Percentiles rank a stretch among this genome's conserved stretches.
phyloP scores from a whole-genome alignment of 1,284 basidiomycete species.

The Xerocomus minutiporus region DNA sequence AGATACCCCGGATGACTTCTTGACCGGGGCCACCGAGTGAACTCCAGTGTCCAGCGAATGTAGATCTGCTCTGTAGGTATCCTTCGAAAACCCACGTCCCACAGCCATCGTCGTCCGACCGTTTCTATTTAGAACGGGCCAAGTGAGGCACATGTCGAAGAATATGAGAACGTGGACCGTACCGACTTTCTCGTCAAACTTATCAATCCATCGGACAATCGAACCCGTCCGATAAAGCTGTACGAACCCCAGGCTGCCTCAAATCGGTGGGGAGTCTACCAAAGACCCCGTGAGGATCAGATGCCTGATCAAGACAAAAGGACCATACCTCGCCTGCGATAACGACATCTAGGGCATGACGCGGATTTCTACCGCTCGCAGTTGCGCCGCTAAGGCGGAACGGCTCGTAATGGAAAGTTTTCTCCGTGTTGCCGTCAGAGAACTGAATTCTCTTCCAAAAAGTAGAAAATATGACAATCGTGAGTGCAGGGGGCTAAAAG shows the following conservation, averaged over 20 bases:
- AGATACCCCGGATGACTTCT: constrained; percentile 45
- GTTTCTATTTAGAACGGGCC: constrained; percentile 19
- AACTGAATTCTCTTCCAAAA: constrained; percentile 26
- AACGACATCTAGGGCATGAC: constrained; percentile 35
- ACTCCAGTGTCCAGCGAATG: constrained; percentile 30
- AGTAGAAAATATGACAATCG: constrained; percentile 23
- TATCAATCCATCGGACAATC: constrained; percentile 48
- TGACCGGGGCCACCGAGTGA: constrained; percentile 20
- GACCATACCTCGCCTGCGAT: constrained; percentile 32
- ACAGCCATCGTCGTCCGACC: constrained; percentile 26
- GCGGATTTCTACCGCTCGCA: constrained; percentile 24
- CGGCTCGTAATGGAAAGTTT: constrained; percentile 32
- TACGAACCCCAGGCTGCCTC: constrained; percentile 37
- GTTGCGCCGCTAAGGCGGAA: constrained; percentile 29
- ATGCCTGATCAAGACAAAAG: constrained; percentile 17
- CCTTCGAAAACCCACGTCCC: constrained; percentile 36
- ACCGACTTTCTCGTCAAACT: constrained; percentile 37
- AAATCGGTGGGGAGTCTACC: constrained; percentile 30
- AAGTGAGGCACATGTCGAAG: neutral
- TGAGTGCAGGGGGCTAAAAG: constrained; percentile 4
- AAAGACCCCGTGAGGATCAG: constrained; percentile 22
- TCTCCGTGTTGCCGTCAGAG: constrained; percentile 26
- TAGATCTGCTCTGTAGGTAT: constrained; percentile 24
- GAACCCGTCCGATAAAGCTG: constrained; percentile 45
- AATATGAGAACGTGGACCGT: constrained; percentile 7